These are phyloP conservation scores for Forsythia viridissima DNA, from an alignment of 257 asterid genomes.

Conservation along the genomic window DNA sequence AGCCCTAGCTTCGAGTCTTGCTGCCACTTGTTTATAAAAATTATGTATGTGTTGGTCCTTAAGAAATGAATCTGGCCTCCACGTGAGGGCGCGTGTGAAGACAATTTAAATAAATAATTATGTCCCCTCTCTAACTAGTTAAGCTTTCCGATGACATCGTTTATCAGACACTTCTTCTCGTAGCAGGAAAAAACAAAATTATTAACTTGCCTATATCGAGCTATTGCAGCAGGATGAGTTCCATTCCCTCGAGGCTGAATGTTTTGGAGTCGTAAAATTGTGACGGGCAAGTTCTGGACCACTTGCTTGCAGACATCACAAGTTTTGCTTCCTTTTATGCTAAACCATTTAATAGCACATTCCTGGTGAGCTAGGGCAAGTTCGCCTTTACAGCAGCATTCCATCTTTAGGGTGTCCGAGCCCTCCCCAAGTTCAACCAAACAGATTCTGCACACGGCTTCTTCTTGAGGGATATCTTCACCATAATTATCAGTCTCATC, in stretches of 20 bases:
- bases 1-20: neutral
- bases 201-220: conserved; percentile 65
- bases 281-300: conserved; percentile 83
- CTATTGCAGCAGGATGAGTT: conserved; percentile 41
- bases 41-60: no score
- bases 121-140: neutral
- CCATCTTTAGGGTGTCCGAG: conserved; percentile 83
- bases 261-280: conserved; percentile 72
- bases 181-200: neutral
- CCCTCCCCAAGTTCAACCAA: conserved; percentile 83
- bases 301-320: conserved; percentile 93
- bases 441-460: conserved; percentile 93
- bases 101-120: neutral
- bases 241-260: conserved; percentile 44
- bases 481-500: conserved; percentile 51
- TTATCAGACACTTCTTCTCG: neutral
- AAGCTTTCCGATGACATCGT: neutral
- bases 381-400: conserved; percentile 93
- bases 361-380: conserved; percentile 94
- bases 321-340: conserved; percentile 89
- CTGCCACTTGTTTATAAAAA: neutral
- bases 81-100: neutral
- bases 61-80: no score
- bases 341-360: conserved; percentile 95
- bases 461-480: conserved; percentile 83